Evolutionary conservation across 2,329 filamentous ascomycete species (phyloP).

Genomic region (Colletotrichum liaoningense): DNA sequence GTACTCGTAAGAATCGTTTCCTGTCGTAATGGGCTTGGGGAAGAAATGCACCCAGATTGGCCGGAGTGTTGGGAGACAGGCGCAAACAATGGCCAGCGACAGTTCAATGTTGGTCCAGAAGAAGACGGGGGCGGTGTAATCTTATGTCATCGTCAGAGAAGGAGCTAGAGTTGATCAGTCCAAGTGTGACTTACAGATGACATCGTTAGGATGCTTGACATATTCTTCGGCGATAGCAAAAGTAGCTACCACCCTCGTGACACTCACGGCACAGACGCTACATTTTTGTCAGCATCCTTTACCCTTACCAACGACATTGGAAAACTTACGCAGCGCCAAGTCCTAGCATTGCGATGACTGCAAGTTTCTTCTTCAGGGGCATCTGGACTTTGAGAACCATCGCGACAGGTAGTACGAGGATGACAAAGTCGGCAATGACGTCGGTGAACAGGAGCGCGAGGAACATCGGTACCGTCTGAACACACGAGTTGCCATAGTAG

Average conservation of each 20-base stretch:
- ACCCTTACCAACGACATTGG: not conserved
- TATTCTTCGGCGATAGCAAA: constrained; percentile 38
- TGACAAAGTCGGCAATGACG: constrained; percentile 40
- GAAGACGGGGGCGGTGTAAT: constrained; percentile 42
- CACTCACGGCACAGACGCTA: constrained; percentile 33
- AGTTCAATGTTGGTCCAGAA: constrained; percentile 55
- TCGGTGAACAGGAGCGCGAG: constrained; percentile 39
- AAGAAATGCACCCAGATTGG: constrained; percentile 41
- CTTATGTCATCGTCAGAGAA: constrained; percentile 6
- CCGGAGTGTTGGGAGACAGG: constrained; percentile 51
- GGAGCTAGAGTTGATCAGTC: no score
- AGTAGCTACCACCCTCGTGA: constrained; percentile 38
- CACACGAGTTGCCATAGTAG: constrained; percentile 41
- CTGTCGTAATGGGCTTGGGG: constrained; percentile 13
- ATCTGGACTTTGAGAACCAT: constrained; percentile 42
- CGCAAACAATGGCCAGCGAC: constrained; percentile 52
- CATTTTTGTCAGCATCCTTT: not conserved
- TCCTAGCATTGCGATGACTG: constrained; percentile 41
- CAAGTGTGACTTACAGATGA: constrained; percentile 39
- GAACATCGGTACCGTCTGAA: constrained; percentile 38
- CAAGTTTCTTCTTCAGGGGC: constrained; percentile 40
- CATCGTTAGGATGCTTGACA: constrained; percentile 38
- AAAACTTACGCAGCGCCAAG: constrained; percentile 39
- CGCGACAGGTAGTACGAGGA: constrained; percentile 42
- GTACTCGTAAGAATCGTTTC: constrained; percentile 21